Evolutionary conservation across 805 yeast species (phyloP).

Genomic region (Phaffomyces antillensis): DNA sequence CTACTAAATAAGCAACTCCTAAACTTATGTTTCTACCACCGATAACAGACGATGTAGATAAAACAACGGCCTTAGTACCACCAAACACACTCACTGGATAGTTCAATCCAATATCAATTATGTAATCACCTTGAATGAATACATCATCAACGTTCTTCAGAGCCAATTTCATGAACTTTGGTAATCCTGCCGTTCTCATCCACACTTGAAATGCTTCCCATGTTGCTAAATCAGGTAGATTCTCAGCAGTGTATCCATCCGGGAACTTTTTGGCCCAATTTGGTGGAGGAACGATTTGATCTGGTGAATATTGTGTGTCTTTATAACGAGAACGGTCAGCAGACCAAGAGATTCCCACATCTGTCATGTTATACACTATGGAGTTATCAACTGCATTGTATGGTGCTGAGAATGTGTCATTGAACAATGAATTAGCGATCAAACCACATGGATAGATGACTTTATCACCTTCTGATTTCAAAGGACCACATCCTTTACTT

Average conservation of each 20-base stretch:
- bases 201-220: constrained; percentile 91
- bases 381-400: constrained; percentile 16
- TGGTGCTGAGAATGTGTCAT: constrained; percentile 70
- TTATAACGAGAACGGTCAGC: constrained; percentile 68
- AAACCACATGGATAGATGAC: constrained; percentile 91
- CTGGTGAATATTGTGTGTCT: constrained; percentile 58
- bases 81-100: constrained; percentile 81
- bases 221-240: constrained; percentile 64
- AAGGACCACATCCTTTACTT: constrained; percentile 53
- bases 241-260: constrained; percentile 78
- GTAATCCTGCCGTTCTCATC: constrained; percentile 97
- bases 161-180: constrained; percentile 75
- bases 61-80: constrained; percentile 78
- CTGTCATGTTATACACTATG: constrained; percentile 18
- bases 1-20: constrained; percentile 79
- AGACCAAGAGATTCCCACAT: constrained; percentile 75
- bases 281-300: constrained; percentile 87
- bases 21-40: constrained; percentile 85
- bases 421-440: constrained; percentile 87
- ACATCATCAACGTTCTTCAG: constrained; percentile 48
- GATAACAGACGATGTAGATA: constrained; percentile 73
- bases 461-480: constrained; percentile 45
- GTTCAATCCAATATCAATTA: constrained; percentile 59
- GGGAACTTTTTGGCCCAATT: constrained; percentile 81
- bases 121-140: constrained; percentile 64